Conservation (phyloP, 345 rosid genomes). For the Ailanthus altissimus region DNA sequence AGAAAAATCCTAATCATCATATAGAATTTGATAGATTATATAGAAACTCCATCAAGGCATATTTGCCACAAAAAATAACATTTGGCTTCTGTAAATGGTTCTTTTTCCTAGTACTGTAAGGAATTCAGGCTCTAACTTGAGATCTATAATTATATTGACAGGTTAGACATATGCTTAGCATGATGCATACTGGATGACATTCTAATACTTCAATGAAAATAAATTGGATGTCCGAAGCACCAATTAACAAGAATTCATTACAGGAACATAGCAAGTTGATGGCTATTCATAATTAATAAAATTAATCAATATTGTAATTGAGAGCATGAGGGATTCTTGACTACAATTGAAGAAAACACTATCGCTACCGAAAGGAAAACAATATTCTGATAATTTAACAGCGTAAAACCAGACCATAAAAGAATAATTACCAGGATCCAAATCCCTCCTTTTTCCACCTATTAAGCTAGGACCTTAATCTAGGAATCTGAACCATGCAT, state of each 20-base stretch:
- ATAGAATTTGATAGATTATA: not conserved
- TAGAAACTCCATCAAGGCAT: not conserved
- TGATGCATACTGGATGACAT: not conserved
- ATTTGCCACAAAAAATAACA: not conserved
- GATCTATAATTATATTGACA: not conserved
- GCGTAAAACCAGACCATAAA: not conserved
- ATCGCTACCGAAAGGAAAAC: not conserved
- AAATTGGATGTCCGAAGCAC: not conserved
- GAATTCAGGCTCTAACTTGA: not conserved
- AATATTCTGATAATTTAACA: not conserved
- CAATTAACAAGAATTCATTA: not conserved
- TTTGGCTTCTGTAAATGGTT: not conserved
- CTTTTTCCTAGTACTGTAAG: not conserved
- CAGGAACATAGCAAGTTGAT: not conserved
- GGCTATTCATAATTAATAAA: not conserved
- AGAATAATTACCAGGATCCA: not conserved
- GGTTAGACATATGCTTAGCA: not conserved
- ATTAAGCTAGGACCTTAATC: not conserved
- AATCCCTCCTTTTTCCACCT: not conserved
- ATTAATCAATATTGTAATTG: not conserved
- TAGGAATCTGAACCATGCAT: not conserved
- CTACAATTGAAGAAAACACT: not conserved
- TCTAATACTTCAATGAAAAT: not conserved
- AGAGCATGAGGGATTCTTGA: not conserved
- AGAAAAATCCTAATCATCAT: not conserved